A percentile compares a stretch with the other conserved stretches of the same genome.
Evolutionary conservation across 805 yeast genomes (phyloP).

Genomic region (Hanseniaspora valbyensis): DNA sequence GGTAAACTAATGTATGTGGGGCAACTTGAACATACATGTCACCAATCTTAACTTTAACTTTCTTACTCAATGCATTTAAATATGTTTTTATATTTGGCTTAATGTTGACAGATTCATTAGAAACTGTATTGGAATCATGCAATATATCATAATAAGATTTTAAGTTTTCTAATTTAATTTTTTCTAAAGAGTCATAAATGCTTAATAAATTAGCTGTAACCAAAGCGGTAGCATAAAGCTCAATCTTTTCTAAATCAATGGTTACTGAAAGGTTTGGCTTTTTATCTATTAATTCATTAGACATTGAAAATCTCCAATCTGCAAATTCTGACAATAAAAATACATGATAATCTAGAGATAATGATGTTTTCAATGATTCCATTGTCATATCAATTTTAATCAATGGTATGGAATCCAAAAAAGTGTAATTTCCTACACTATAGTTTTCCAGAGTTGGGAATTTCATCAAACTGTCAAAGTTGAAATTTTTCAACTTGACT

Average conservation of each 20-base stretch:
- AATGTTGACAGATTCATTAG: conserved; percentile 21
- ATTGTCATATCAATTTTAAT: conserved; percentile 49
- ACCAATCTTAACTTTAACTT: conserved; percentile 51
- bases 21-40: conserved; percentile 52
- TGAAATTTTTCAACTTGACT: conserved; percentile 39
- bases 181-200: conserved; percentile 54
- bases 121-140: conserved; percentile 40
- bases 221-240: conserved; percentile 65
- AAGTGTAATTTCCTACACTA: neutral
- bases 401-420: conserved; percentile 5
- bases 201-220: conserved; percentile 77
- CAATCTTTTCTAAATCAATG: conserved; percentile 40
- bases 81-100: conserved; percentile 27
- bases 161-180: conserved; percentile 64
- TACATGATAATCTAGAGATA: conserved; percentile 76
- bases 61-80: conserved; percentile 44
- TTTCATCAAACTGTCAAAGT: conserved; percentile 52
- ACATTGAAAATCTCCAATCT: conserved; percentile 42
- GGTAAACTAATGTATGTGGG: conserved; percentile 72
- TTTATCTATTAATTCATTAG: conserved; percentile 50
- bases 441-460: conserved; percentile 47
- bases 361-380: conserved; percentile 44
- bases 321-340: conserved; percentile 54
- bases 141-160: conserved; percentile 67
- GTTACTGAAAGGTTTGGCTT: conserved; percentile 40